Conservation (phyloP, 2,329 filamentous ascomycete genomes). For the Fusarium drepaniforme region DNA sequence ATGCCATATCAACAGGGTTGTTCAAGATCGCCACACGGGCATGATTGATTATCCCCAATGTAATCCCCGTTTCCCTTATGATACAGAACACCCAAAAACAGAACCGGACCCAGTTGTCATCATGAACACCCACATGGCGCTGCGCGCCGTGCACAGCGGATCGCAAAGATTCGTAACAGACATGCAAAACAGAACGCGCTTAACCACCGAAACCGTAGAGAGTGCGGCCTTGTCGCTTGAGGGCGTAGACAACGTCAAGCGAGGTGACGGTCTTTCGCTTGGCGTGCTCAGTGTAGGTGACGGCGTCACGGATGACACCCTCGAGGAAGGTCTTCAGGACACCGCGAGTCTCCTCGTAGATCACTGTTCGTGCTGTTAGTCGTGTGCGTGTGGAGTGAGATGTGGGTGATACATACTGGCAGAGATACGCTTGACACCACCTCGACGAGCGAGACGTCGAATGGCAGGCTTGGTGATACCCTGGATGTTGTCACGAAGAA, state of each 20-base stretch:
- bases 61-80: slow-evolving; percentile 57
- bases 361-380: slow-evolving; percentile 73
- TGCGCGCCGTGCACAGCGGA: slow-evolving; percentile 27
- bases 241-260: slow-evolving; percentile 76
- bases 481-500: slow-evolving; percentile 99
- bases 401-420: slow-evolving; percentile 74
- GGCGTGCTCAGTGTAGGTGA: slow-evolving; percentile 84
- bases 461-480: slow-evolving; percentile 99
- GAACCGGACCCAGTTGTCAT: slow-evolving; percentile 57
- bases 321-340: slow-evolving; percentile 84
- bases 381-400: slow-evolving; percentile 70
- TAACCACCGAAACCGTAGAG: slow-evolving; percentile 94
- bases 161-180: slow-evolving; percentile 52
- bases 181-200: slow-evolving; percentile 50
- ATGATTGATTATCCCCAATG: slow-evolving; percentile 51
- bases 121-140: slow-evolving; percentile 54
- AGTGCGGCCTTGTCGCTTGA: slow-evolving; percentile 79
- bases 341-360: slow-evolving; percentile 83
- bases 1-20: slow-evolving; percentile 18
- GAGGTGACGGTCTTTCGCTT: slow-evolving; percentile 85
- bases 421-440: slow-evolving; percentile 99
- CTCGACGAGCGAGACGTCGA: slow-evolving; percentile 97
- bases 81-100: slow-evolving; percentile 59
- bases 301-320: slow-evolving; percentile 80
- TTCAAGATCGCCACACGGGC: slow-evolving; percentile 43